Conservation (phyloP, 2,329 filamentous ascomycete species). For the Ascochyta rabiei region DNA sequence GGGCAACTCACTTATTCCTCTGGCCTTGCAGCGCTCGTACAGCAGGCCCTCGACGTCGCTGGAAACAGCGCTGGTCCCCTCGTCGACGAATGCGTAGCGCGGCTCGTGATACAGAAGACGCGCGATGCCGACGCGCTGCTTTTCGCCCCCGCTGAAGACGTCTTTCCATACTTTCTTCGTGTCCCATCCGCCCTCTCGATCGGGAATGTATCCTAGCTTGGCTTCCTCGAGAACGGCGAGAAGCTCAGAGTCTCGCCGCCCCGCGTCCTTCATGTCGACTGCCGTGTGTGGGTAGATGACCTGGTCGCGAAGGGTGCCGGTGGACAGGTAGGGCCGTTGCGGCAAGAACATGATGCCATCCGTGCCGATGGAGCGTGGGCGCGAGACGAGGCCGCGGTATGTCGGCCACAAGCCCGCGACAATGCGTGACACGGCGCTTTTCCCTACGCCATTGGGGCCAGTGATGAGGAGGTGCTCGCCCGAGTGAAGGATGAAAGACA, state of each 20-base stretch:
- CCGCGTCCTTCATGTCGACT: constrained; percentile 85
- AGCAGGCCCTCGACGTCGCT: constrained; percentile 92
- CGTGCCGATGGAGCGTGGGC: constrained; percentile 77
- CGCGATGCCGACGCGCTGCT: constrained; percentile 92
- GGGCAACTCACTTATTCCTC: constrained; percentile 79
- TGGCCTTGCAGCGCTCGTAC: constrained; percentile 91
- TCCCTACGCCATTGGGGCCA: constrained; percentile 92
- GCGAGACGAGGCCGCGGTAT: constrained; percentile 88
- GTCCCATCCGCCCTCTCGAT: constrained; percentile 95
- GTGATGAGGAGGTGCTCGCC: constrained; percentile 95
- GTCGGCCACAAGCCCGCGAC: constrained; percentile 95
- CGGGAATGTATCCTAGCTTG: constrained; percentile 83
- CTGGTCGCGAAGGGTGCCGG: constrained; percentile 92
- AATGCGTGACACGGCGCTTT: constrained; percentile 84
- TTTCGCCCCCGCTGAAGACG: constrained; percentile 94
- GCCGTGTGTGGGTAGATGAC: constrained; percentile 98
- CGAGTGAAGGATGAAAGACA: constrained; percentile 86
- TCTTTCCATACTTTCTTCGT: constrained; percentile 98
- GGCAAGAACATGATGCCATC: constrained; percentile 99
- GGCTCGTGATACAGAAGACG: constrained; percentile 93
- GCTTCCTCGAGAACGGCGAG: constrained; percentile 81
- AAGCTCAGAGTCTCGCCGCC: constrained; percentile 78
- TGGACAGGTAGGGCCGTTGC: constrained; percentile 88
- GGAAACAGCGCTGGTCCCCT: constrained; percentile 92
- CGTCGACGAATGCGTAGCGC: constrained; percentile 90